Conservation (phyloP, 2,329 filamentous ascomycete species). For the Ceratocystis ficicola region DNA sequence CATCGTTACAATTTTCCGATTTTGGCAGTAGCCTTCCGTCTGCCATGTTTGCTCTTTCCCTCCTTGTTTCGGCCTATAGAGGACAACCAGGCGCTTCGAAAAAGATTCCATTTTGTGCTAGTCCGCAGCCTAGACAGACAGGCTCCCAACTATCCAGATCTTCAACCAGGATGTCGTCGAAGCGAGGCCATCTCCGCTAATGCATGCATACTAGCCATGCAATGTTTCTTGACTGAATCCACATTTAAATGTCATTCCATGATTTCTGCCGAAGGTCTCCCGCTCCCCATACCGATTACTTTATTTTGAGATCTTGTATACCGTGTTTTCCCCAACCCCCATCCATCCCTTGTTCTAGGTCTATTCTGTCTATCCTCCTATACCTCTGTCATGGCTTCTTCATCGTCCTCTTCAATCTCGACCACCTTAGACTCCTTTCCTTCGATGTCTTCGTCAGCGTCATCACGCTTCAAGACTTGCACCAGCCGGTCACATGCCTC, state of each 20-base stretch:
- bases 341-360: neutral
- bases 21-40: neutral
- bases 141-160: too few species aligned
- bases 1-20: neutral
- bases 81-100: neutral
- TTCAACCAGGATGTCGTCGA: too few species aligned
- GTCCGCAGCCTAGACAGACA: too few species aligned
- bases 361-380: slow-evolving; percentile 27
- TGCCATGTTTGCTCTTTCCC: neutral
- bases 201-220: too few species aligned
- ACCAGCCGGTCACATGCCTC: slow-evolving; percentile 84
- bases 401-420: slow-evolving; percentile 38
- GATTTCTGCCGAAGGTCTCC: neutral
- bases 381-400: slow-evolving; percentile 44
- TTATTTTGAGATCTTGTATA: neutral
- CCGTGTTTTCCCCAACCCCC: neutral
- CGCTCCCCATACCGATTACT: neutral
- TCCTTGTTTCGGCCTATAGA: neutral
- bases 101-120: too few species aligned
- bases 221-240: too few species aligned
- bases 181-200: too few species aligned
- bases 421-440: slow-evolving; percentile 34
- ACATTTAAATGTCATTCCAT: too few species aligned
- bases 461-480: slow-evolving; percentile 74
- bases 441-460: slow-evolving; percentile 41